Evolutionary conservation across 805 yeast genomes (phyloP).

Genomic region (Saturnispora halmiae): DNA sequence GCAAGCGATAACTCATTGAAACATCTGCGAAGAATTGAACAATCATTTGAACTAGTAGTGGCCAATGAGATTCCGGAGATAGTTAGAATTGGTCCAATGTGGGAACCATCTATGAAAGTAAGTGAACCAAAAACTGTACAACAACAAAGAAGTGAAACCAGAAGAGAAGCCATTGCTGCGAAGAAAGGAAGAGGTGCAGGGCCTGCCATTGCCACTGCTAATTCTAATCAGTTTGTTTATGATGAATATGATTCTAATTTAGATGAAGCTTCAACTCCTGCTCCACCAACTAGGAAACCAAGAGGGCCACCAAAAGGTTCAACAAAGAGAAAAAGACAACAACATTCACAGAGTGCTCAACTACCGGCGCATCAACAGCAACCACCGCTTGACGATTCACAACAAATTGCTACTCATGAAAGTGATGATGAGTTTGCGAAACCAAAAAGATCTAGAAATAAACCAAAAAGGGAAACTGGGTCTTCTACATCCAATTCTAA

Average conservation of each 20-base stretch:
- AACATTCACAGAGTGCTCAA: conserved; percentile 10
- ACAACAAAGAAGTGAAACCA: conserved; percentile 64
- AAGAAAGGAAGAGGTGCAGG: conserved; percentile 47
- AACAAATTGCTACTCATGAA: too few relatives aligned
- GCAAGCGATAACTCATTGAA: conserved; percentile 71
- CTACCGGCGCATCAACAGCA: neutral
- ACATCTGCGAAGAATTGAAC: conserved; percentile 64
- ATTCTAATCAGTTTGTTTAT: conserved; percentile 18
- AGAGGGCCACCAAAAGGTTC: neutral
- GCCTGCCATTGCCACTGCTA: conserved; percentile 19
- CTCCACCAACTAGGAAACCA: conserved; percentile 1
- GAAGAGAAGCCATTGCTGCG: conserved; percentile 92
- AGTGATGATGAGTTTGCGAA: neutral
- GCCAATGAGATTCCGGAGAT: conserved; percentile 75
- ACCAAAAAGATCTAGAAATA: conserved; percentile 6
- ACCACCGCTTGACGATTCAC: neutral
- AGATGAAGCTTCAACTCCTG: conserved; percentile 15
- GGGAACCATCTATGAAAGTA: conserved; percentile 84
- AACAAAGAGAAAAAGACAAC: conserved; percentile 1
- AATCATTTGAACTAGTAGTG: conserved; percentile 66
- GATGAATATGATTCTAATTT: conserved; percentile 9
- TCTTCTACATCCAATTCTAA: too few relatives aligned
- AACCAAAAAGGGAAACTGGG: conserved; percentile 5
- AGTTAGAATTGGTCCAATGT: conserved; percentile 66
- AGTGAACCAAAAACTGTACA: conserved; percentile 56